phyloP scores from a whole-genome alignment of 192 early-diverging fungal genomes.

The Spizellomyces sp. region DNA sequence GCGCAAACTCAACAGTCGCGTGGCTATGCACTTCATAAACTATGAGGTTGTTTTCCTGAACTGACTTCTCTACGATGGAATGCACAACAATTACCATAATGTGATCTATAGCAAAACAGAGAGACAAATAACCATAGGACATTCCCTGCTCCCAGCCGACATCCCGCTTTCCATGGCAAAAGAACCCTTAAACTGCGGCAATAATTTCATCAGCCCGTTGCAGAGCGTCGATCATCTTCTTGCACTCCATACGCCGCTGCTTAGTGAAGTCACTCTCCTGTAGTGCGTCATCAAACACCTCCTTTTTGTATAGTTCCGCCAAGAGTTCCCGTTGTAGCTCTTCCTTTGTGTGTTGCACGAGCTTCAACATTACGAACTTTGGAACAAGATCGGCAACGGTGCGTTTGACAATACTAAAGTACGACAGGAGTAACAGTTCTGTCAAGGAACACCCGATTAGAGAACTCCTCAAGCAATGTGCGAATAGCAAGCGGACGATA shows the following conservation, averaged over 20 bases:
- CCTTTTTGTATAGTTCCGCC: slow-evolving; percentile 94
- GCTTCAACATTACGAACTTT: slow-evolving; percentile 98
- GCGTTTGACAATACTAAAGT: slow-evolving; percentile 99
- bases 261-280: slow-evolving; percentile 95
- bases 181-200: slow-evolving; percentile 35
- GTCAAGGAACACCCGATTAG: neutral
- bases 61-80: no score
- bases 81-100: no score
- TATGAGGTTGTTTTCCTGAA: no score
- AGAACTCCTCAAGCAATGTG: neutral
- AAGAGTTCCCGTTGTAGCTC: slow-evolving; percentile 94
- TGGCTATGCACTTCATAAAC: no score
- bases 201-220: slow-evolving; percentile 82
- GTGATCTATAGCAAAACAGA: no score
- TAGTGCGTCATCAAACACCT: slow-evolving; percentile 89
- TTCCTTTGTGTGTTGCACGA: slow-evolving; percentile 88
- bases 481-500: slow-evolving; percentile 8
- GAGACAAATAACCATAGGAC: no score
- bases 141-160: no score
- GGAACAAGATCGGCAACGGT: slow-evolving; percentile 96
- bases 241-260: slow-evolving; percentile 90
- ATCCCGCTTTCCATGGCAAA: no score
- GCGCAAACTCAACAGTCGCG: neutral
- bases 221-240: slow-evolving; percentile 94
- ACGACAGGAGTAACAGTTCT: slow-evolving; percentile 94